phyloP scores from a whole-genome alignment of 495 filamentous ascomycete genomes.

The Aspergillus steynii region DNA sequence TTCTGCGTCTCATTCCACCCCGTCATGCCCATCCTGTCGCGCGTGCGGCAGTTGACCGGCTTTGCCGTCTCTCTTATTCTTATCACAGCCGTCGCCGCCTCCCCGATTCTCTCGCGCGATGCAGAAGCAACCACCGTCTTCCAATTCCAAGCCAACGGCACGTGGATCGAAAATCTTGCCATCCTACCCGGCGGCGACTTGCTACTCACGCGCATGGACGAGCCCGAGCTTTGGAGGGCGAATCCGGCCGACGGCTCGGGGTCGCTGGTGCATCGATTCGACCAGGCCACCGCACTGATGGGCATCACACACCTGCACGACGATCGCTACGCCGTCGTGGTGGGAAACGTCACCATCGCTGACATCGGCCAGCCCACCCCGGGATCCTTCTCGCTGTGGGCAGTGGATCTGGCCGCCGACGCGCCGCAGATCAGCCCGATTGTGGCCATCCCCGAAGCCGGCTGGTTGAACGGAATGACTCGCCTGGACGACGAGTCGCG shows the following conservation, averaged over 20 bases:
- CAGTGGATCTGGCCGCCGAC: constrained; percentile 31
- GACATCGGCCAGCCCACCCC: constrained; percentile 24
- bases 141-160: constrained; percentile 35
- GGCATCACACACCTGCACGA: constrained; percentile 45
- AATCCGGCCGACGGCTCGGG: constrained; percentile 34
- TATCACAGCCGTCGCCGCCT: neutral
- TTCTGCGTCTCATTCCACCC: too few relatives aligned
- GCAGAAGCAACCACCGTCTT: constrained; percentile 20
- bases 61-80: too few relatives aligned
- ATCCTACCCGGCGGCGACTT: constrained; percentile 34
- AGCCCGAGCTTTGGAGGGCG: constrained; percentile 42
- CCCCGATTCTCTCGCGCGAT: neutral
- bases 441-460: constrained; percentile 35
- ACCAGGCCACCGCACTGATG: constrained; percentile 33
- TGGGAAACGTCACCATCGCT: constrained; percentile 35
- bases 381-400: constrained; percentile 40
- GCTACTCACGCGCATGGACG: constrained; percentile 36
- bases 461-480: constrained; percentile 42
- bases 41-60: too few relatives aligned
- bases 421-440: constrained; percentile 23
- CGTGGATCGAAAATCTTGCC: constrained; percentile 45
- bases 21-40: too few relatives aligned
- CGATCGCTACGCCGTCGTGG: constrained; percentile 44
- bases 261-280: constrained; percentile 31
- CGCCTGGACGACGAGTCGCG: constrained; percentile 24